Evolutionary conservation across 139 green algal genomes (phyloP), one percentile per base, ranked within the genome.

Genomic region (Coccomyxa sp.): DNA sequence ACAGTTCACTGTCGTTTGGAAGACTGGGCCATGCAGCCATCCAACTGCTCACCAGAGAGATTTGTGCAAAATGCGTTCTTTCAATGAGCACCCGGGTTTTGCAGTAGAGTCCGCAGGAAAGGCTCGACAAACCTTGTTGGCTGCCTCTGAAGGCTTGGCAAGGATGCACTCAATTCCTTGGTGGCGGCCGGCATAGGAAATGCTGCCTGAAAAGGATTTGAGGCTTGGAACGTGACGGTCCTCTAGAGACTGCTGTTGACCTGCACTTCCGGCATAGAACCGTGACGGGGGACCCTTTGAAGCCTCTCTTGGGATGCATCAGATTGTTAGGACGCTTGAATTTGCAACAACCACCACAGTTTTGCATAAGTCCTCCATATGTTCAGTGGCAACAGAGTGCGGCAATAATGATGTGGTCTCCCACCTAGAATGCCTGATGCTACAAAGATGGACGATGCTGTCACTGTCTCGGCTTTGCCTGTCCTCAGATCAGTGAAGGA

Each of bases 371-470:
- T 21, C 9, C 14, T 16, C 30, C 77, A 12, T 28, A 31, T 67
- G 25, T 9, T 81, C 23, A 18, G 18, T 81, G 18, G 63, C 63
- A 71, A 71, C 18, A 71, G 18, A 71, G 10, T 71, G 7, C 63
- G 9, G 63, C 63, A 1, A 71, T 9, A 4, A 28, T 71, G 63
- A 71, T 51, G 7, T 51, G 38, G 38, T 1, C 13, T 1, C 30
- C 74, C n/a, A 79, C 63, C 63, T 25, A 71, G 63, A 71, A 71
- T 71, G 63, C 63, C 63, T 71, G 63, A 28, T 71, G 63, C 63
- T 25, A 71, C 63, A 71, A 71, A 71, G 63, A 71, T 21, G 4
- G 63, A 71, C 10, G 63, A 71, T 28, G 63, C 63, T 28, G 63
- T 25, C 18, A 71, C 63, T 28, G 63, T 71, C 18, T 11, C 63